Percentiles rank a stretch among this genome's conserved stretches.
phyloP scores from a whole-genome alignment of 768 basidiomycete species.

The Xanthoconium stramineum region DNA sequence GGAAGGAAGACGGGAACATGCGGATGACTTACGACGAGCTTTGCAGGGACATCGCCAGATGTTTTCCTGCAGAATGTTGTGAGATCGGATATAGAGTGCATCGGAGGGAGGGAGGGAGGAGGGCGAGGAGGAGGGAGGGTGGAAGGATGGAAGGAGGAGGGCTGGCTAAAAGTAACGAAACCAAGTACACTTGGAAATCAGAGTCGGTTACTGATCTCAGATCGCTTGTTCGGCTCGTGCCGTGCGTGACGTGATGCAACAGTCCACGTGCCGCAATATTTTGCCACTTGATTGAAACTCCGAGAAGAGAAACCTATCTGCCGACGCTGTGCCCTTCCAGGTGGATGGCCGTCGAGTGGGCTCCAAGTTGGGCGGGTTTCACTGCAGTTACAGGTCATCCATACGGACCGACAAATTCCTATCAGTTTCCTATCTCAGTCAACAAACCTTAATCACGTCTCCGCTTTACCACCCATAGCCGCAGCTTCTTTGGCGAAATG shows the following conservation, averaged over 20 bases:
- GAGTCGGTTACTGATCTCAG: slow-evolving; percentile 25
- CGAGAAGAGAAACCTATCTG: slow-evolving; percentile 9
- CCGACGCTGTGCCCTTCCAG: slow-evolving; percentile 9
- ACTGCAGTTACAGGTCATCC: no score
- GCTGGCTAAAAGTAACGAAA: slow-evolving; percentile 21
- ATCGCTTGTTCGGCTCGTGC: slow-evolving; percentile 24
- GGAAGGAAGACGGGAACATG: neutral
- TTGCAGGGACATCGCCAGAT: slow-evolving; percentile 81
- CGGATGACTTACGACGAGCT: slow-evolving; percentile 69
- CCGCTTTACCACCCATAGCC: slow-evolving; percentile 24
- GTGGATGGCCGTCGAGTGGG: neutral
- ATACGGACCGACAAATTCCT: slow-evolving; percentile 2
- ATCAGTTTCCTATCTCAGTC: slow-evolving; percentile 26
- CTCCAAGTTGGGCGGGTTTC: neutral
- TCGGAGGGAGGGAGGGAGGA: slow-evolving; percentile 18
- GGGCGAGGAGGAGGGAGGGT: slow-evolving; percentile 3
- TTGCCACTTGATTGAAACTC: slow-evolving; percentile 10
- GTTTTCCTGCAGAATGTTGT: slow-evolving; percentile 84
- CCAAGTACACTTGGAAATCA: slow-evolving; percentile 10
- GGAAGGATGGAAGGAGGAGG: slow-evolving; percentile 7
- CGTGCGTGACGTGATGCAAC: slow-evolving; percentile 16
- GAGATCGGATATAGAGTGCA: slow-evolving; percentile 87
- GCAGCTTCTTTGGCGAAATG: slow-evolving; percentile 24
- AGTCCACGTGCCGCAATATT: slow-evolving; percentile 15
- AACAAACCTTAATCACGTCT: slow-evolving; percentile 20